These are phyloP conservation scores for Trichosanthes truncata DNA, from an alignment of 306 rosid genomes.

Conservation along the genomic window DNA sequence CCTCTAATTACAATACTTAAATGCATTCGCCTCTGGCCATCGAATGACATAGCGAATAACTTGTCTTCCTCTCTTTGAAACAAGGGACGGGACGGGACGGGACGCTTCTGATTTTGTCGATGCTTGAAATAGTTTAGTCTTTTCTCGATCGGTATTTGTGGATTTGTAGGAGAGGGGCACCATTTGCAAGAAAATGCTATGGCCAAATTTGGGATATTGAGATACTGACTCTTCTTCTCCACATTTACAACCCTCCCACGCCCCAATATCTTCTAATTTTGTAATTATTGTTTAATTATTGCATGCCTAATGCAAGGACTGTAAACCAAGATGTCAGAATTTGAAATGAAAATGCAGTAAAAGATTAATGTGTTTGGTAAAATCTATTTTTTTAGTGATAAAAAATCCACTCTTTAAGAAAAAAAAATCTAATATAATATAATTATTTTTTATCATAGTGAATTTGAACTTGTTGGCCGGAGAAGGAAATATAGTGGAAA, in stretches of 20 bases:
- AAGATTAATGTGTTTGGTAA: too few relatives aligned
- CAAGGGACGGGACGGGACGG: too few relatives aligned
- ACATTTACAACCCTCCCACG: too few relatives aligned
- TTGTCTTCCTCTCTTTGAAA: too few relatives aligned
- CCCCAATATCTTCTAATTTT: neutral
- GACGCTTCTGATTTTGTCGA: neutral
- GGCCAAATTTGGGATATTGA: neutral
- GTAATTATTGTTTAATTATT: neutral
- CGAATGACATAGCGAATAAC: too few relatives aligned
- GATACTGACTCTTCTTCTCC: neutral
- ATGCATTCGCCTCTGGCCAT: neutral
- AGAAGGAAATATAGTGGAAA: too few relatives aligned
- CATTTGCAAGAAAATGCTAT: neutral
- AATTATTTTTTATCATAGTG: too few relatives aligned
- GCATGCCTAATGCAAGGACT: neutral
- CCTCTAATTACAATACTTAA: neutral
- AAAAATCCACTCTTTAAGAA: too few relatives aligned
- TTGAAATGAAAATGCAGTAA: too few relatives aligned
- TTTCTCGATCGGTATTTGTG: neutral
- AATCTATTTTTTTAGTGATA: too few relatives aligned
- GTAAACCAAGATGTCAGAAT: neutral
- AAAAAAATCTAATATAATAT: too few relatives aligned
- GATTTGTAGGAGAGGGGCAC: neutral
- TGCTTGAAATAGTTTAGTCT: neutral
- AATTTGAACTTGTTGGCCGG: too few relatives aligned